Percentiles rank a stretch among this genome's conserved stretches.
These are phyloP conservation scores for Diaporthe caulivora DNA, from an alignment of 2,329 filamentous ascomycete species.

Conservation along the genomic window DNA sequence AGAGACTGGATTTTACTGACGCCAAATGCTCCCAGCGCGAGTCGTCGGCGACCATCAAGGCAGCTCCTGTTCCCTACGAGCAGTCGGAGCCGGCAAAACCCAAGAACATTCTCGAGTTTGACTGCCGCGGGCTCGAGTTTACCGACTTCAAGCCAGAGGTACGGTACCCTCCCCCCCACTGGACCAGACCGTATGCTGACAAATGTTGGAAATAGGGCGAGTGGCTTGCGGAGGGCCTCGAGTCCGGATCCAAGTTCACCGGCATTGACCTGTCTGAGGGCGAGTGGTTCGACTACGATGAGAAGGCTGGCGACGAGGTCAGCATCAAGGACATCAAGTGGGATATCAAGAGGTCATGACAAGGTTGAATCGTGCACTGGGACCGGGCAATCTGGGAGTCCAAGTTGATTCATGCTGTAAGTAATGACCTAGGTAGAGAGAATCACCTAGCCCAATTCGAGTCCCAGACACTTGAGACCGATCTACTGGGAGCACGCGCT, in stretches of 20 bases:
- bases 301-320: slow-evolving; percentile 92
- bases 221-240: slow-evolving; percentile 86
- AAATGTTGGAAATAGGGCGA: slow-evolving; percentile 72
- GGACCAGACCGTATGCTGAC: slow-evolving; percentile 35
- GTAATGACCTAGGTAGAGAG: no score
- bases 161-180: slow-evolving; percentile 41
- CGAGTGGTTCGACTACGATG: slow-evolving; percentile 98
- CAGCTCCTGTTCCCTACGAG: slow-evolving; percentile 78
- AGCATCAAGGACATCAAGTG: slow-evolving; percentile 91
- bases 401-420: no score
- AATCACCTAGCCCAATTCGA: no score
- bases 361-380: background rate
- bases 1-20: slow-evolving; percentile 11
- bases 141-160: slow-evolving; percentile 91
- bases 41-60: slow-evolving; percentile 86
- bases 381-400: background rate
- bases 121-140: slow-evolving; percentile 95
- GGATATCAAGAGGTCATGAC: slow-evolving; percentile 81
- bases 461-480: no score
- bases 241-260: slow-evolving; percentile 85
- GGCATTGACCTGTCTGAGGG: slow-evolving; percentile 87
- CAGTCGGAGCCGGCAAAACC: slow-evolving; percentile 78
- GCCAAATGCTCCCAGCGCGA: slow-evolving; percentile 70
- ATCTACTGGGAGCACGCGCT: no score
- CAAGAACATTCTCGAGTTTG: slow-evolving; percentile 88